These are phyloP conservation scores for Trichoderma polysporum DNA, from an alignment of 2,329 filamentous ascomycete genomes.

Conservation along the genomic window DNA sequence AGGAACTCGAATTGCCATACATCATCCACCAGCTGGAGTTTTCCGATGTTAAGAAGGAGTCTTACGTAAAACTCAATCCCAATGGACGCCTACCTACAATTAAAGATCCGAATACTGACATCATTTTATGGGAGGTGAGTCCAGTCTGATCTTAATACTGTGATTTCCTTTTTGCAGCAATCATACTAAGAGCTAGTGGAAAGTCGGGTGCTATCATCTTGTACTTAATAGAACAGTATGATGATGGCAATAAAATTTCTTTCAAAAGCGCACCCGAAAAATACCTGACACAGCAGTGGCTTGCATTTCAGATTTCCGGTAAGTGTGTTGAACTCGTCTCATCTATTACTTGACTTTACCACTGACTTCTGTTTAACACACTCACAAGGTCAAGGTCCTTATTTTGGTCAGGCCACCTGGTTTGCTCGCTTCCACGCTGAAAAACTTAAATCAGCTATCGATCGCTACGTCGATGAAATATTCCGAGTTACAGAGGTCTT, in stretches of 20 bases:
- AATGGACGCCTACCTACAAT: neutral
- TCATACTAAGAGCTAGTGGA: neutral
- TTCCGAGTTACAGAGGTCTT: neutral
- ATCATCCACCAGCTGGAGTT: neutral
- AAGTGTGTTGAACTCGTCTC: neutral
- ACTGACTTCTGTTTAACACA: neutral
- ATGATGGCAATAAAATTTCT: neutral
- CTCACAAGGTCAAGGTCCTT: neutral
- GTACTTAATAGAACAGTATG: neutral
- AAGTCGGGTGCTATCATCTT: neutral
- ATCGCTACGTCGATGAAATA: neutral
- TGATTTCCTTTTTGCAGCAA: neutral
- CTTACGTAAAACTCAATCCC: neutral
- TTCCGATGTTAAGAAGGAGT: neutral
- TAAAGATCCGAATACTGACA: neutral
- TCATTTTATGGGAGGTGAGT: neutral
- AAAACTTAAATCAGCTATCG: neutral
- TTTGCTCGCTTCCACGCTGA: neutral
- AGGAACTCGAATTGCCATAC: neutral
- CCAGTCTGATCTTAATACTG: neutral
- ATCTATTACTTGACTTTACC: neutral
- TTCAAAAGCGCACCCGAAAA: neutral
- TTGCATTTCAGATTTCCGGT: neutral
- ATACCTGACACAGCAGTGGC: neutral
- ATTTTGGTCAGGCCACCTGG: neutral